A percentile compares a stretch with the other conserved stretches of the same genome.
Evolutionary conservation across 192 early-diverging fungal genomes (phyloP).

Genomic region (Coemansia sp.): DNA sequence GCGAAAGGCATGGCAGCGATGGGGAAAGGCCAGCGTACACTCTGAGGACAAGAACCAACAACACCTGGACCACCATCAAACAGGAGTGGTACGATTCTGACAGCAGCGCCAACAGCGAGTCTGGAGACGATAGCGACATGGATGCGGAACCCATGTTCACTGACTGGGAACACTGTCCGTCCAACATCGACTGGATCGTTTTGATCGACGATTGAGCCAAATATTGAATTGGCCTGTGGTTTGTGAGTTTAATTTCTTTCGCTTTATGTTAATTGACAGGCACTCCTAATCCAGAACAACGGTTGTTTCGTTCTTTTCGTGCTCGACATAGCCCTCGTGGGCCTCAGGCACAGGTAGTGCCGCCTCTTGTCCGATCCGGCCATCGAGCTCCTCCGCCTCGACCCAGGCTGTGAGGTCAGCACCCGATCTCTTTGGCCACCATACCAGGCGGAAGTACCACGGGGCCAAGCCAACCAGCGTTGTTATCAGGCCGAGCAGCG

Average conservation of each 20-base stretch:
- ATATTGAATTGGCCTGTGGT: too few relatives aligned
- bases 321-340: neutral
- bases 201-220: conserved; percentile 8
- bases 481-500: conserved; percentile 49
- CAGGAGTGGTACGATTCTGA: neutral
- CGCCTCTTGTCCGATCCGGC: neutral
- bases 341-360: neutral
- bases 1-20: neutral
- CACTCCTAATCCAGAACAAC: too few relatives aligned
- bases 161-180: conserved; percentile 28
- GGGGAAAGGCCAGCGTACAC: neutral
- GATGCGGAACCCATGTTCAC: neutral
- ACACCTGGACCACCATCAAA: neutral
- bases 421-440: conserved; percentile 47
- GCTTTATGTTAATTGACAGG: too few relatives aligned
- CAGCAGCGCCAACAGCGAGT: conserved; percentile 7
- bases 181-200: conserved; percentile 32
- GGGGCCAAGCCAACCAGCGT: conserved; percentile 40
- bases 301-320: neutral
- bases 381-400: conserved; percentile 18
- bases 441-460: conserved; percentile 55
- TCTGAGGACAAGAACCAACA: neutral
- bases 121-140: conserved; percentile 1
- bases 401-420: conserved; percentile 32
- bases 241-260: too few relatives aligned